phyloP scores from a whole-genome alignment of 2,329 filamentous ascomycete genomes.

The Botryotinia narcissicola region DNA sequence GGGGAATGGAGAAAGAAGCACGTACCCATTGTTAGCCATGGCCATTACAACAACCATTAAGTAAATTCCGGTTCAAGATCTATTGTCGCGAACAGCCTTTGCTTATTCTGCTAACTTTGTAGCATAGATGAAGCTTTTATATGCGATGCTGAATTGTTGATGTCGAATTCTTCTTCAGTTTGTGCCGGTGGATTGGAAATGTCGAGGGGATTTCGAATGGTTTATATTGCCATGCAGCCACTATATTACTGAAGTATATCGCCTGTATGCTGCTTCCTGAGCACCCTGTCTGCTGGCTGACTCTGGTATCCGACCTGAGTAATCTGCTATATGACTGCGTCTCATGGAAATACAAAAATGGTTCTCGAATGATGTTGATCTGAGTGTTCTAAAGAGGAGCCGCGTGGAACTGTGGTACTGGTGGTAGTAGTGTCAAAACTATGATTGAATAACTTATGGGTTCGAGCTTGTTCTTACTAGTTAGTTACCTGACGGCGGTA shows the following conservation, averaged over 20 bases:
- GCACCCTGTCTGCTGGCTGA: not conserved
- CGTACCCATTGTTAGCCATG: slow-evolving; percentile 38
- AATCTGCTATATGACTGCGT: not conserved
- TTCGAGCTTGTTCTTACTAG: slow-evolving; percentile 1
- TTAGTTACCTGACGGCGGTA: slow-evolving; percentile 16
- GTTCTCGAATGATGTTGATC: slow-evolving; percentile 1
- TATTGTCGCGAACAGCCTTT: slow-evolving; percentile 17
- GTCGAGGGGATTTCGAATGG: not conserved
- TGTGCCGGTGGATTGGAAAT: not conserved
- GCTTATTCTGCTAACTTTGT: slow-evolving; percentile 8
- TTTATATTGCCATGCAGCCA: slow-evolving; percentile 11
- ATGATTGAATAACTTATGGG: slow-evolving; percentile 2
- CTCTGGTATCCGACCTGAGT: not conserved
- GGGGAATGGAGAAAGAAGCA: slow-evolving; percentile 21
- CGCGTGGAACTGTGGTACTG: not conserved
- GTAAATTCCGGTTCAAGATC: slow-evolving; percentile 7
- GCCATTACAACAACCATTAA: slow-evolving; percentile 32
- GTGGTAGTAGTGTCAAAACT: not conserved
- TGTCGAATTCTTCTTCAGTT: not conserved
- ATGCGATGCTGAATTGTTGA: not conserved
- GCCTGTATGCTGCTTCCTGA: not conserved
- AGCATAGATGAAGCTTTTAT: slow-evolving; percentile 5
- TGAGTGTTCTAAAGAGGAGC: not conserved
- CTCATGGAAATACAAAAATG: not conserved
- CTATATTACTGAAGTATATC: not conserved